Evolutionary conservation across 306 rosid species (phyloP).

Genomic region (Spatholobus suberectus): DNA sequence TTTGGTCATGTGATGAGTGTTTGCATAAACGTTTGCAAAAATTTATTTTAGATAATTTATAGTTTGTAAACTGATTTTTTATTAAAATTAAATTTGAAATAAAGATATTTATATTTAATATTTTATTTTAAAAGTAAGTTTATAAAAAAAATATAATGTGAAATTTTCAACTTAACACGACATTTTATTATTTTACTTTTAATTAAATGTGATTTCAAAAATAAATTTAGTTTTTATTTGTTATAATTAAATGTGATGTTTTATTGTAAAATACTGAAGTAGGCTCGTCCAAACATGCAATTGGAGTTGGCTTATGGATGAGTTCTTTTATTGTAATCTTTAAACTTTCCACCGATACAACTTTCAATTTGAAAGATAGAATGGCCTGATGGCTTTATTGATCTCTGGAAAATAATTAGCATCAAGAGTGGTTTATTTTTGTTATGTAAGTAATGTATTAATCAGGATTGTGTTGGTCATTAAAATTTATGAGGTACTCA

Average conservation of each 20-base stretch:
- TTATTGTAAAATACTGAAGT: neutral
- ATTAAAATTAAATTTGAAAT: neutral
- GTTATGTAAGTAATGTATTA: neutral
- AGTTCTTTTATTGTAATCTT: neutral
- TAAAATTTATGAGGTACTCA: neutral
- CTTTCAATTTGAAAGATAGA: neutral
- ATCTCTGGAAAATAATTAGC: neutral
- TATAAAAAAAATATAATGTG: neutral
- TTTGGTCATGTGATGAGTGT: neutral
- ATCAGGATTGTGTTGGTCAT: neutral
- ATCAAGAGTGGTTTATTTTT: constrained; percentile 11
- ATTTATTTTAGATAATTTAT: neutral
- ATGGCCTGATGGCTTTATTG: neutral
- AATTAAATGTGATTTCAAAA: neutral
- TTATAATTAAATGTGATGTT: neutral
- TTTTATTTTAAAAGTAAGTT: neutral
- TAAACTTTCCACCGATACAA: neutral
- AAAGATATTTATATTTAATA: neutral
- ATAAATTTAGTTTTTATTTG: neutral
- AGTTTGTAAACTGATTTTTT: neutral
- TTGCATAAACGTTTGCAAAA: neutral
- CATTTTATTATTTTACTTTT: neutral
- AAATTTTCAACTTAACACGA: neutral
- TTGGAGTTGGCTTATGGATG: neutral
- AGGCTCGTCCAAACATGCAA: neutral